Conservation (phyloP, 2,329 filamentous ascomycete genomes). For the Fusarium albidum region DNA sequence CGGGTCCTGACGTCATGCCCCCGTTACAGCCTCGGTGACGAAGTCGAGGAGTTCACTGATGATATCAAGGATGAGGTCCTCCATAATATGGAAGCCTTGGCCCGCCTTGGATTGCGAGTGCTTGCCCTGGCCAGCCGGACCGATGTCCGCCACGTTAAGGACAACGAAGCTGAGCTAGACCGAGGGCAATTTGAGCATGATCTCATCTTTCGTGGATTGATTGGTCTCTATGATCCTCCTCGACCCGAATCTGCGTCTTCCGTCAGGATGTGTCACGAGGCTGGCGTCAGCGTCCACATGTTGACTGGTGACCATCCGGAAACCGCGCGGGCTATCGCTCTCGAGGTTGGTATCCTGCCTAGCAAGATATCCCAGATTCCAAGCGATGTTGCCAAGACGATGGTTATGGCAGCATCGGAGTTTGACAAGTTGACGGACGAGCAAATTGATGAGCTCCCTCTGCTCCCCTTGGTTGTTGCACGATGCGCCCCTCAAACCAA, state of each 20-base stretch:
- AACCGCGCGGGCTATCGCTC: slow-evolving; percentile 69
- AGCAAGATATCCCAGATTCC: slow-evolving; percentile 57
- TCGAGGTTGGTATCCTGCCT: slow-evolving; percentile 67
- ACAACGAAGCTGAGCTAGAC: too few relatives aligned
- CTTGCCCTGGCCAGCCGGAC: slow-evolving; percentile 72
- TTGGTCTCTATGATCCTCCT: slow-evolving; percentile 77
- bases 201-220: slow-evolving; percentile 70
- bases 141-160: too few relatives aligned
- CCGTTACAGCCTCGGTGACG: slow-evolving; percentile 53
- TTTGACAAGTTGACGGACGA: slow-evolving; percentile 71
- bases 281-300: slow-evolving; percentile 74
- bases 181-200: slow-evolving; percentile 70
- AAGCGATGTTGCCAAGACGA: slow-evolving; percentile 61
- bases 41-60: slow-evolving; percentile 52
- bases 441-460: slow-evolving; percentile 69
- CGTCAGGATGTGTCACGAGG: slow-evolving; percentile 65
- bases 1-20: slow-evolving; percentile 69
- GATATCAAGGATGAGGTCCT: slow-evolving; percentile 64
- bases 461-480: slow-evolving; percentile 73
- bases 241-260: slow-evolving; percentile 70
- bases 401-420: slow-evolving; percentile 70
- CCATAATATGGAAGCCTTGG: slow-evolving; percentile 70
- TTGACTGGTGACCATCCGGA: slow-evolving; percentile 72
- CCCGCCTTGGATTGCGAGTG: slow-evolving; percentile 70
- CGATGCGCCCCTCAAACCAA: slow-evolving; percentile 76